phyloP scores from a whole-genome alignment of 441 rosid species.

The Populus hybrid region DNA sequence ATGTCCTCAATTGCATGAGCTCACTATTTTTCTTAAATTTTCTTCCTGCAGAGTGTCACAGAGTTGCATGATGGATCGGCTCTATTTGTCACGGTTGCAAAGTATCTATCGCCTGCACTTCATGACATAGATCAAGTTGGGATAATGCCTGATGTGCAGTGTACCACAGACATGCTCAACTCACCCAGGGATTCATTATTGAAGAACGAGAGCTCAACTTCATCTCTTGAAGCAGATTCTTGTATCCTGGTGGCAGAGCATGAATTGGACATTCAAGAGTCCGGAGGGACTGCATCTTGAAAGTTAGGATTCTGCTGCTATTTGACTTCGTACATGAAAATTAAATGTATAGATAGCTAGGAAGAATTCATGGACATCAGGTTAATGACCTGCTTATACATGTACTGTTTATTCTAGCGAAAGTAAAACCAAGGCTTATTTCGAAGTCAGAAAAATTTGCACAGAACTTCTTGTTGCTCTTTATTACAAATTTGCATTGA shows the following conservation, averaged over 20 bases:
- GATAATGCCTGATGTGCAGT: constrained; percentile 65
- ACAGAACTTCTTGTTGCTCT: background rate
- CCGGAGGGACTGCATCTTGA: constrained; percentile 69
- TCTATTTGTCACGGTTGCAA: constrained; percentile 81
- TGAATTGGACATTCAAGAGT: constrained; percentile 61
- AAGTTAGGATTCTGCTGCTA: constrained; percentile 9
- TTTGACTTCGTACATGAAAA: background rate
- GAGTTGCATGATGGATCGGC: constrained; percentile 91
- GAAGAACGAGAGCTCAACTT: constrained; percentile 42
- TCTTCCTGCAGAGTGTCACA: constrained; percentile 58
- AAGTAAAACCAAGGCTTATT: background rate
- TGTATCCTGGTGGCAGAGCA: constrained; percentile 93
- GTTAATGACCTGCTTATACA: background rate
- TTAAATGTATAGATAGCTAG: constrained; percentile 10
- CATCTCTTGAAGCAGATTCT: constrained; percentile 77
- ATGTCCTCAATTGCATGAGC: background rate
- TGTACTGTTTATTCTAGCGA: background rate
- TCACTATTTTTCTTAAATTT: background rate
- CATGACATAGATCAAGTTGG: constrained; percentile 77
- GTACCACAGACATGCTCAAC: constrained; percentile 57
- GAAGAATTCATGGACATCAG: background rate
- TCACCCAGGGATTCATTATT: constrained; percentile 40
- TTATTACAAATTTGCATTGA: background rate
- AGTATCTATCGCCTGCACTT: constrained; percentile 74
- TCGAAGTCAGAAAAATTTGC: background rate